phyloP scores from a whole-genome alignment of 2,329 filamentous ascomycete genomes.

The Aspergillus sp. region DNA sequence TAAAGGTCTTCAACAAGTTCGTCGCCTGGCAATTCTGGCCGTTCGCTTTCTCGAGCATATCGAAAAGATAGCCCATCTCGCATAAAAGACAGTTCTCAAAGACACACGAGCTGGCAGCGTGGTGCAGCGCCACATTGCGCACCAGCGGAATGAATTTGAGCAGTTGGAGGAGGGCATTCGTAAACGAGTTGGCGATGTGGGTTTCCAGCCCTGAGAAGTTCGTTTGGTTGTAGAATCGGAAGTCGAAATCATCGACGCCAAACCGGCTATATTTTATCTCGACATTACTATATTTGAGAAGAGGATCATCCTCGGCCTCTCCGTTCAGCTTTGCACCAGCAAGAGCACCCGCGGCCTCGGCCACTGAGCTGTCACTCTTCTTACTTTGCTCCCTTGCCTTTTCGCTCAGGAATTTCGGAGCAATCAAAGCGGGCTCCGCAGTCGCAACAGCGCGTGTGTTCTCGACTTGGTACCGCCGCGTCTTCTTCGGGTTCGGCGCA shows the following conservation, averaged over 20 bases:
- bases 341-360: constrained; percentile 63
- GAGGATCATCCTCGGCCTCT: constrained; percentile 75
- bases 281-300: constrained; percentile 85
- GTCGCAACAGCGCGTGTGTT: constrained; percentile 66
- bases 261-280: constrained; percentile 99
- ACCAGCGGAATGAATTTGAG: constrained; percentile 86
- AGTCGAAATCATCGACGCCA: constrained; percentile 98
- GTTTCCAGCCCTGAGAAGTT: constrained; percentile 88
- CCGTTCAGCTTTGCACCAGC: constrained; percentile 67
- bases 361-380: constrained; percentile 36
- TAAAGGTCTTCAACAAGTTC: constrained; percentile 87
- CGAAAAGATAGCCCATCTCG: constrained; percentile 91
- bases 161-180: constrained; percentile 86
- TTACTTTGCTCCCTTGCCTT: constrained; percentile 67
- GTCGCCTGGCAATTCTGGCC: constrained; percentile 95
- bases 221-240: constrained; percentile 94
- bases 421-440: constrained; percentile 60
- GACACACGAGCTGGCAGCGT: constrained; percentile 81
- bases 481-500: constrained; percentile 70
- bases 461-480: constrained; percentile 78
- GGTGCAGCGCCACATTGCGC: constrained; percentile 82
- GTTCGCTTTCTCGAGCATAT: constrained; percentile 95
- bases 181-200: constrained; percentile 95
- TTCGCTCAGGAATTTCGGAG: constrained; percentile 92
- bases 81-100: constrained; percentile 84